Base-by-base conservation (phyloP, 805 yeast genomes). In the Metschnikowia arizonensis region DNA sequence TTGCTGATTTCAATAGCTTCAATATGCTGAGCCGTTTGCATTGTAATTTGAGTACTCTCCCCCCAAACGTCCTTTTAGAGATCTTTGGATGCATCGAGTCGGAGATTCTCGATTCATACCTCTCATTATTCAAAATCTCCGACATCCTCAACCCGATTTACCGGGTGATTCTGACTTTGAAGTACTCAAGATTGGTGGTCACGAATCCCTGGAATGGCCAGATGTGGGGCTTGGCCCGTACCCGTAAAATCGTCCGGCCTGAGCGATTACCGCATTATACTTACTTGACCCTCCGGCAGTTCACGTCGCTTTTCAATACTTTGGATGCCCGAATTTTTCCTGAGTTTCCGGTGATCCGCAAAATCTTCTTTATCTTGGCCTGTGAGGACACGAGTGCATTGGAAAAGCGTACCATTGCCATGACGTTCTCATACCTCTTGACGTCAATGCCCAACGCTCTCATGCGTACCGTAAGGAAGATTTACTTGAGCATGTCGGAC, bases 181-280 rank as follows among this genome's bases (percentile, higher is more conserved):
- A 28, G 12, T 35, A 44, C 28, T 47, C 50, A 24, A 24, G 39
- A 5, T 11, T 47, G 23, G 26, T 44, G 12, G 41, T 47, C 15
- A 47, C 50, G 23, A 39, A 40, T 30, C 23, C 36, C 1, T 47
- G 50, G 50, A 24, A 31, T 11, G 37, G 39, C 9, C 50, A 39
- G 39, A 23, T 47, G 24, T 33, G 23, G 24, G 26, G 42, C 3
- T 24, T 44, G 25, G 36, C 50, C 6, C 33, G 50, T 2, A 46
- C 41, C 10, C 17, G 21, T n/a, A 30, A 28, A 15, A 39, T 47
- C 12, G 34, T 28, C n/a, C 23, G 40, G 12, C 29, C 46, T 2
- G 44, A 39, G n/a, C 14, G 21, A 18, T 29, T 47, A 9, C 30
- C 50, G 7, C 12, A 19, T 12, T 44, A 35, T 33, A 29, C 40